Percentiles rank a stretch among this genome's conserved stretches.
These are phyloP conservation scores for Rhododendron mucronatum DNA, from an alignment of 148 eudicot genomes.

Conservation along the genomic window DNA sequence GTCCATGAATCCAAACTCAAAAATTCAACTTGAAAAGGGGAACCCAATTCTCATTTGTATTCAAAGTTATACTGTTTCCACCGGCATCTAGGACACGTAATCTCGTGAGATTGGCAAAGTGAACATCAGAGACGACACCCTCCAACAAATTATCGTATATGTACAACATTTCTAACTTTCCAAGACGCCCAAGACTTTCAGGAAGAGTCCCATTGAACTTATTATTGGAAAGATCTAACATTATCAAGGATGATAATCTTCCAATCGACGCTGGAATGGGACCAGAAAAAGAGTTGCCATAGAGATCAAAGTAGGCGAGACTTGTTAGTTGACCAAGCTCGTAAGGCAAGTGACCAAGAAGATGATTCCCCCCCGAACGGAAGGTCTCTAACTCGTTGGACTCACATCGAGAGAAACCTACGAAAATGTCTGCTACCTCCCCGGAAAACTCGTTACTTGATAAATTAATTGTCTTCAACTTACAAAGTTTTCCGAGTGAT, in stretches of 20 bases:
- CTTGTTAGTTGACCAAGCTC: neutral
- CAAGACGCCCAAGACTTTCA: conserved; percentile 8
- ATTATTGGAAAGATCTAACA: neutral
- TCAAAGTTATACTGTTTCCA: conserved; percentile 6
- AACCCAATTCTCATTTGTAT: conserved; percentile 9
- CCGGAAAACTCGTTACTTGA: too few species aligned
- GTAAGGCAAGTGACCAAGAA: neutral
- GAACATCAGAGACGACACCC: conserved; percentile 13
- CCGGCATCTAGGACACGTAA: neutral
- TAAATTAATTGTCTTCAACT: too few species aligned
- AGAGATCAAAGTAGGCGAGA: neutral
- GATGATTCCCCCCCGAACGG: neutral
- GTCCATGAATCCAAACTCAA: neutral
- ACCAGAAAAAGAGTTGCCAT: neutral
- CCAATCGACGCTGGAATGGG: neutral
- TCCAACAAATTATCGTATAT: neutral
- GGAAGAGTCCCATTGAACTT: conserved; percentile 7
- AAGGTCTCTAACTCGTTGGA: neutral
- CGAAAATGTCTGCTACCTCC: too few species aligned
- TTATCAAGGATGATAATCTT: neutral
- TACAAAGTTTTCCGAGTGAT: too few species aligned
- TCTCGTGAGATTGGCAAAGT: neutral
- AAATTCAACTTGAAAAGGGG: neutral
- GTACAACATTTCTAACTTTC: neutral
- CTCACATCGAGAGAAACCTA: too few species aligned